A percentile compares a stretch with the other conserved stretches of the same genome.
Conservation (phyloP, 176 grass and related monocot genomes). For the bread wheat (Triticum aestivum) region IWGSC_CS_RefSeq_v2.1 NC_057800.1:596319069-596319568, state of each 20-base stretch:
- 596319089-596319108: neutral
- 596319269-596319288: slow-evolving; percentile 2
- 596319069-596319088: neutral
- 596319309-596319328: neutral
- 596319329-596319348: neutral
- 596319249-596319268: neutral
- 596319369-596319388: slow-evolving; percentile 21
- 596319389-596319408: neutral
- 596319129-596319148: too few relatives aligned
- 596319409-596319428: neutral
- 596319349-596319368: slow-evolving; percentile 40
- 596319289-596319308: slow-evolving; percentile 26
- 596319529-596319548: neutral
- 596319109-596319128: neutral
- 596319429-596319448: slow-evolving; percentile 19
- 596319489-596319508: slow-evolving; percentile 20
- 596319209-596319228: neutral
- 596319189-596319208: neutral
- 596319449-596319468: slow-evolving; percentile 57
- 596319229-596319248: neutral
- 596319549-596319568: slow-evolving; percentile 13
- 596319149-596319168: neutral
- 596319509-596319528: slow-evolving; percentile 20
- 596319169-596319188: neutral
- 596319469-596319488: neutral